Base-by-base conservation (phyloP, 2,329 filamentous ascomycete genomes). In the Colletotrichum sp. region DNA sequence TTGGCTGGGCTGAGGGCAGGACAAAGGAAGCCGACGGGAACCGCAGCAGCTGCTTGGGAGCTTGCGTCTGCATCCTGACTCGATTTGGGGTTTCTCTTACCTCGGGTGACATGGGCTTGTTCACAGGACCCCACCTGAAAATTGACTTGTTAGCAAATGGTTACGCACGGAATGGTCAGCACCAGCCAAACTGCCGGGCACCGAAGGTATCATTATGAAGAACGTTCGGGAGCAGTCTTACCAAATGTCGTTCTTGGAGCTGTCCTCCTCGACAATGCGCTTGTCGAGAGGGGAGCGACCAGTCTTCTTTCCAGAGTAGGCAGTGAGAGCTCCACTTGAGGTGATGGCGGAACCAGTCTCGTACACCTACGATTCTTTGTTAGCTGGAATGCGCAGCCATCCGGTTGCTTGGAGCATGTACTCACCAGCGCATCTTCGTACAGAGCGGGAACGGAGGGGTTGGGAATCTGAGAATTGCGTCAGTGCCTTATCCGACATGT, bases 271-370 rank as follows among this genome's bases (percentile, higher is more conserved):
- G 84, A 99, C 97, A 84, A 99, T 95, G 85, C 97, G 94, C 93
- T 99, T 99, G 89, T 99, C 97, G 71, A 95, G 93, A 28, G 97
- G 97, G 77, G 97, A 99, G 79, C 97, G 96, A 78, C 97, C 97
- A 77, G 97, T 99, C 92, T 99, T 99, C 82, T 96, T 95, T 82
- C 97, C 97, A 62, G 97, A 98, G 91, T 98, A 99, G 83, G 97
- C 97, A 78, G 96, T 98, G 83, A 99, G 90, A 77, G 97, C 97
- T 85, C 97, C 97, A 81, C 94, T 95, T 32, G 96, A 97, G 80
- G 97, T 98, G 89, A 99, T 98, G 86, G 97, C 97, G 71, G 96
- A 97, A 82, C 97, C 97, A 74, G 95, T 97, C 89, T 99, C 97
- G 89, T 98, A 99, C 80, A 91, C 85, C 82, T 83, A 76, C 48